phyloP scores from a whole-genome alignment of 305 asterid genomes.

The Fraxinus ornus region DNA sequence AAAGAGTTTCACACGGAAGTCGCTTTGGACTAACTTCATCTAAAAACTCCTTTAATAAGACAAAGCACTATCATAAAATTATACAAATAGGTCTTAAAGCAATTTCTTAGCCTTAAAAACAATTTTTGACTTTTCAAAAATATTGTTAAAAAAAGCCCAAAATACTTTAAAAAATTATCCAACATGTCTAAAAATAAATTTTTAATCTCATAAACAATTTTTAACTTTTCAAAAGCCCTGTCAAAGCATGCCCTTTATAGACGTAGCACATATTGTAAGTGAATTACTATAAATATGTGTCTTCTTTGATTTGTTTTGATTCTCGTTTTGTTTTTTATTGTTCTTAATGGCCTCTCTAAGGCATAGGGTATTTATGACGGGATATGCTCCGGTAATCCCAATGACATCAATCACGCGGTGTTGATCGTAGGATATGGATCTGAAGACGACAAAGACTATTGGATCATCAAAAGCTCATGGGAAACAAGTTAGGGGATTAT shows the following conservation, averaged over 20 bases:
- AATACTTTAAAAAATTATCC: neutral
- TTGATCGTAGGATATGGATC: constrained; percentile 36
- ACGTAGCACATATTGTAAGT: neutral
- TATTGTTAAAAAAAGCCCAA: neutral
- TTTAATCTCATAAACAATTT: no score
- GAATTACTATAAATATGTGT: neutral
- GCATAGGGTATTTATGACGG: constrained; percentile 35
- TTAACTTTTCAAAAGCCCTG: neutral
- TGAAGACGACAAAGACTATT: constrained; percentile 26
- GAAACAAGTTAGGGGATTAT: constrained; percentile 31
- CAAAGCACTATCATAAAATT: neutral
- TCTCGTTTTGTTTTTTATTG: neutral
- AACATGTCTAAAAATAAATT: no score
- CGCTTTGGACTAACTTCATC: neutral
- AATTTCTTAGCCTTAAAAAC: neutral
- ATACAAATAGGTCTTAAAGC: no score
- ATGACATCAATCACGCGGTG: constrained; percentile 27
- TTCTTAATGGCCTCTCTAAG: neutral
- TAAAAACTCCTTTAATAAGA: no score
- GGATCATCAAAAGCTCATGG: constrained; percentile 40
- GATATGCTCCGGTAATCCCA: constrained; percentile 28
- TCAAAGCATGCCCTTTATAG: neutral
- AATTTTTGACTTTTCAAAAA: neutral
- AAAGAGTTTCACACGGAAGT: no score
- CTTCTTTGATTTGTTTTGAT: neutral